Evolutionary conservation across 2,329 filamentous ascomycete genomes (phyloP).

Genomic region (Nothomitra cinnamomea): DNA sequence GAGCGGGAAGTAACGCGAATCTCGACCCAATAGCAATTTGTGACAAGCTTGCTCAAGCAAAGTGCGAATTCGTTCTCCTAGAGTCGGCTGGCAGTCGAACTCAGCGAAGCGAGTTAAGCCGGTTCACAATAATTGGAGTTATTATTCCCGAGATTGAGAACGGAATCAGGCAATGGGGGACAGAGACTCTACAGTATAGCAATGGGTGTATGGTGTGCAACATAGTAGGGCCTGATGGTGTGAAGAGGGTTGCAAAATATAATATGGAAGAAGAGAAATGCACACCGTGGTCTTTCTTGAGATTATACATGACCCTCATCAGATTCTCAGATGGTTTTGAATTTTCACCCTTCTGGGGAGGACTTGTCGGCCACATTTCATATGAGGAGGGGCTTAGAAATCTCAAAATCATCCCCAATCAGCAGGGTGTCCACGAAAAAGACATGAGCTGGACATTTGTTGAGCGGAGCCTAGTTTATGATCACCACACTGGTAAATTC

Average conservation of each 20-base stretch:
- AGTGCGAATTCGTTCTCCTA: slow-evolving; percentile 20
- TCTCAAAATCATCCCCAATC: slow-evolving; percentile 29
- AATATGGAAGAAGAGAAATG: slow-evolving; percentile 11
- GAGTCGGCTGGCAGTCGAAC: slow-evolving; percentile 26
- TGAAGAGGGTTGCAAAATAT: too few relatives aligned
- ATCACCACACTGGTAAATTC: slow-evolving; percentile 44
- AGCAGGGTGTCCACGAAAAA: slow-evolving; percentile 17
- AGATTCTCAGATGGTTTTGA: slow-evolving; percentile 19
- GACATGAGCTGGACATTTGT: slow-evolving; percentile 66
- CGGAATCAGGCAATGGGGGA: slow-evolving; percentile 22
- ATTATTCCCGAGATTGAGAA: slow-evolving; percentile 38
- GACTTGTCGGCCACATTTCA: slow-evolving; percentile 68
- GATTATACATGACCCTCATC: slow-evolving; percentile 21
- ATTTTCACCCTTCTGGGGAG: slow-evolving; percentile 53
- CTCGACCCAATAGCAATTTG: not conserved
- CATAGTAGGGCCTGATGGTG: too few relatives aligned
- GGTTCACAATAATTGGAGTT: slow-evolving; percentile 59
- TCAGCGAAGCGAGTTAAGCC: slow-evolving; percentile 35
- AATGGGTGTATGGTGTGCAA: too few relatives aligned
- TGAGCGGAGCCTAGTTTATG: slow-evolving; percentile 59
- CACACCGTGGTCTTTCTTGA: slow-evolving; percentile 16
- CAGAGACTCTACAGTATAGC: slow-evolving; percentile 16
- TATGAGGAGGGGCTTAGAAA: slow-evolving; percentile 65
- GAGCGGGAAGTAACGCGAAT: not conserved
- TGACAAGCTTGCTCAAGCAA: not conserved